phyloP scores from a whole-genome alignment of 495 filamentous ascomycete species.

The Ascobolus immersus region DNA sequence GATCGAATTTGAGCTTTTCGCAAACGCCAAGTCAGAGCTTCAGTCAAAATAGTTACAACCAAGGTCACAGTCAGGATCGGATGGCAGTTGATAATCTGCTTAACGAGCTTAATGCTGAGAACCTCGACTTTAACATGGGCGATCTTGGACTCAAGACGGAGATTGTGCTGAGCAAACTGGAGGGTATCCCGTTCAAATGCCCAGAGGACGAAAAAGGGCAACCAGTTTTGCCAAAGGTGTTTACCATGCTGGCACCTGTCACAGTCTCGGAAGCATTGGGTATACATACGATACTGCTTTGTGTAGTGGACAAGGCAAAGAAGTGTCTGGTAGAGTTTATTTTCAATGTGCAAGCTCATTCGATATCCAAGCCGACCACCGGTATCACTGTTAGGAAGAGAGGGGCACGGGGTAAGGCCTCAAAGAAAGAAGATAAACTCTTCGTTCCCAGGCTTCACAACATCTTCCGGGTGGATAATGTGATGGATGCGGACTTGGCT shows the following conservation, averaged over 20 bases:
- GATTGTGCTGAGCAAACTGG: conserved; percentile 44
- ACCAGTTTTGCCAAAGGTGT: conserved; percentile 25
- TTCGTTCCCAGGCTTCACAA: too few species aligned
- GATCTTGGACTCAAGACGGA: conserved; percentile 43
- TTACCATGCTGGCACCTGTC: conserved; percentile 34
- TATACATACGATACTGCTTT: conserved; percentile 27
- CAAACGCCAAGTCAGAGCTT: too few species aligned
- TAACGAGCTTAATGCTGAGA: conserved; percentile 38
- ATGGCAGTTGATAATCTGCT: conserved; percentile 47
- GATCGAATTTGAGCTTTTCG: too few species aligned
- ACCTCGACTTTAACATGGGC: conserved; percentile 14
- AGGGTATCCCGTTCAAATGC: conserved; percentile 39
- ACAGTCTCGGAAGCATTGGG: conserved; percentile 23
- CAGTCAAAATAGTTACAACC: conserved; percentile 19
- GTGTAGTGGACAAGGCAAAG: conserved; percentile 40
- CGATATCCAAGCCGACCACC: conserved; percentile 9
- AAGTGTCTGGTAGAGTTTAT: conserved; percentile 41
- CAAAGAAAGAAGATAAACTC: too few species aligned
- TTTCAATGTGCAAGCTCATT: conserved; percentile 24
- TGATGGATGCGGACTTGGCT: conserved; percentile 51
- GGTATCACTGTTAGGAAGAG: too few species aligned
- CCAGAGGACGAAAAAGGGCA: conserved; percentile 10
- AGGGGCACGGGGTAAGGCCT: too few species aligned
- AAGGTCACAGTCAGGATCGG: conserved; percentile 36
- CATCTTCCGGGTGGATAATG: too few species aligned